Conservation (phyloP, 2,329 filamentous ascomycete genomes). For the Stagonosporopsis tanaceti region DNA sequence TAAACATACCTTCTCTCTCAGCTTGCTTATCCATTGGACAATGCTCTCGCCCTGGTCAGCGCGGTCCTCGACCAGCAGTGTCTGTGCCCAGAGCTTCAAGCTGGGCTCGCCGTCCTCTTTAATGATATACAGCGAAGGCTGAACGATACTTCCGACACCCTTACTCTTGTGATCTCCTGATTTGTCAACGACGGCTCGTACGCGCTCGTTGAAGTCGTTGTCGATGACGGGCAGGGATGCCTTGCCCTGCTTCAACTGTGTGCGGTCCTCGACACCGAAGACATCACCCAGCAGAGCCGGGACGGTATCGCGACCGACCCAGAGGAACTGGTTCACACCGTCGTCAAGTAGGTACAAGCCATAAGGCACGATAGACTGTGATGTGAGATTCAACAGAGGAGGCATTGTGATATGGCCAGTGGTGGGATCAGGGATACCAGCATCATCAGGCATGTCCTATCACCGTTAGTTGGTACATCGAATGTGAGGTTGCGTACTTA, state of each 20-base stretch:
- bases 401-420: constrained; percentile 91
- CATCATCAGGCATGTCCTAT: constrained; percentile 95
- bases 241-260: constrained; percentile 90
- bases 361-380: constrained; percentile 85
- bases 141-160: constrained; percentile 90
- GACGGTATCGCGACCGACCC: constrained; percentile 92
- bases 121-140: constrained; percentile 91
- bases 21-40: constrained; percentile 87
- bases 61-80: constrained; percentile 90
- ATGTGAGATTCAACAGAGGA: constrained; percentile 83
- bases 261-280: constrained; percentile 85
- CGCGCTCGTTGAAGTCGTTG: constrained; percentile 94
- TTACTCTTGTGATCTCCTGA: constrained; percentile 85
- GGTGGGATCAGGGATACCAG: constrained; percentile 82
- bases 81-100: constrained; percentile 95
- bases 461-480: constrained; percentile 62
- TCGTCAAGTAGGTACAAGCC: constrained; percentile 97
- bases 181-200: constrained; percentile 86
- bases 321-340: constrained; percentile 96
- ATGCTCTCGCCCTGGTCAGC: constrained; percentile 93
- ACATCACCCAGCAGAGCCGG: constrained; percentile 88
- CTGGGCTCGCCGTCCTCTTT: constrained; percentile 96
- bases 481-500: constrained; percentile 13
- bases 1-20: constrained; percentile 88
- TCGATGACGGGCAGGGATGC: constrained; percentile 85